Base-by-base conservation (phyloP, 352 stramenopile genomes). In the Pythium dissotocum region DNA sequence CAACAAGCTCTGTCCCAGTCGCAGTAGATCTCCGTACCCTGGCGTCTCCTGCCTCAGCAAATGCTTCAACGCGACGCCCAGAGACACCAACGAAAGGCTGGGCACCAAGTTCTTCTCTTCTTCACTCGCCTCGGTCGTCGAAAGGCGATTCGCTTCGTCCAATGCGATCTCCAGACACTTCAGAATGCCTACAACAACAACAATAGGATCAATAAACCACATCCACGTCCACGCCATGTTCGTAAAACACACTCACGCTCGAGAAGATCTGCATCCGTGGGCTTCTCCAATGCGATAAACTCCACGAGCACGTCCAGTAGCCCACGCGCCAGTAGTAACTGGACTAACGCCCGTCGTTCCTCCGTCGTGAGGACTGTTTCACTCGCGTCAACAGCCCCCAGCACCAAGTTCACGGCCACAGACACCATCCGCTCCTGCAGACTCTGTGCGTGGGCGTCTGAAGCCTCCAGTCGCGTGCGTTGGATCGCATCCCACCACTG, bases 21-120 rank as follows among this genome's bases (percentile, higher is more conserved):
- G 76, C 26, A 90, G 35, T n/a, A 88, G 28, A 62, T 86, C 80
- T 6, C 75, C 70, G 55, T 77, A 87, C 0, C 75, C 72, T 48
- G 85, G 59, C 33, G 78, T 67, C 4, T 86, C 70, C 0, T 72
- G 35, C 8, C 81, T 54, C 7, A 79, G 55, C 2, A 92, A 63
- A 51, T 80, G 73, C 1, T 57, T 60, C 4, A 92, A 64, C 21
- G 76, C 70, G 26, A 75, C 58, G 0, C 77, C 79, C 21, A 90
- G 51, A 2, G 64, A 70, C 32, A 77, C 52, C 13, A 88, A 44
- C 8, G 84, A 76, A 8, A 89, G 21, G 2, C 24, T 40, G 2
- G 63, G 36, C 16, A 49, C 40, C 14, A 24, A 6, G 16, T 13
- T 24, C 40, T 21, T 4, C 5, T 24, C 4, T 5, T 49, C 40